phyloP scores from a whole-genome alignment of 805 yeast genomes.

The Yamadazyma sp. region DNA sequence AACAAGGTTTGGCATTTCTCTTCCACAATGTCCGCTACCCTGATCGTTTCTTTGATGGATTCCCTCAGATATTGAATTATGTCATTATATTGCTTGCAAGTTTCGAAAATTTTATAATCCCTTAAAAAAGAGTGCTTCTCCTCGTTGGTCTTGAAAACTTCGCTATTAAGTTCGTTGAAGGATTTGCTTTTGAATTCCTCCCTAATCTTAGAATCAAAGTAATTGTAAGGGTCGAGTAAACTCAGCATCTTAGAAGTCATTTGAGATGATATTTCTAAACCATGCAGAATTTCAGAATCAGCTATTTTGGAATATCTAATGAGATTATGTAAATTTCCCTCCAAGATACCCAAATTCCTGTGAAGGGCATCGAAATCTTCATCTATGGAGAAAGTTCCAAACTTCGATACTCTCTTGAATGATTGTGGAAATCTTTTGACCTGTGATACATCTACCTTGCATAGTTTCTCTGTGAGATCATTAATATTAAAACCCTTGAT shows the following conservation, averaged over 20 bases:
- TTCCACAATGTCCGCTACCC: not conserved
- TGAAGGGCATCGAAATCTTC: slow-evolving; percentile 33
- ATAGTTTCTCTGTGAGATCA: too few relatives aligned
- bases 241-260: not conserved
- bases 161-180: slow-evolving; percentile 5
- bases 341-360: slow-evolving; percentile 12
- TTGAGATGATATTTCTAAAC: not conserved
- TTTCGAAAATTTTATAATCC: slow-evolving; percentile 8
- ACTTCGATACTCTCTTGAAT: slow-evolving; percentile 25
- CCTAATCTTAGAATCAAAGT: slow-evolving; percentile 8
- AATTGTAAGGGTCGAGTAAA: slow-evolving; percentile 22
- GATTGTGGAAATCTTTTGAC: slow-evolving; percentile 31
- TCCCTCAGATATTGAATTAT: not conserved
- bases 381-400: slow-evolving; percentile 31
- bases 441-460: too few relatives aligned
- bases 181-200: slow-evolving; percentile 9
- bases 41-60: not conserved
- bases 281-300: not conserved
- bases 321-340: slow-evolving; percentile 15
- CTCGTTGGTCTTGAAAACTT: slow-evolving; percentile 3
- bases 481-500: slow-evolving; percentile 1
- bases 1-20: slow-evolving; percentile 5
- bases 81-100: slow-evolving; percentile 1
- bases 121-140: slow-evolving; percentile 2
- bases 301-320: slow-evolving; percentile 13